Conservation (phyloP, 805 yeast genomes). For the Sugiyamaella smithiae region DNA sequence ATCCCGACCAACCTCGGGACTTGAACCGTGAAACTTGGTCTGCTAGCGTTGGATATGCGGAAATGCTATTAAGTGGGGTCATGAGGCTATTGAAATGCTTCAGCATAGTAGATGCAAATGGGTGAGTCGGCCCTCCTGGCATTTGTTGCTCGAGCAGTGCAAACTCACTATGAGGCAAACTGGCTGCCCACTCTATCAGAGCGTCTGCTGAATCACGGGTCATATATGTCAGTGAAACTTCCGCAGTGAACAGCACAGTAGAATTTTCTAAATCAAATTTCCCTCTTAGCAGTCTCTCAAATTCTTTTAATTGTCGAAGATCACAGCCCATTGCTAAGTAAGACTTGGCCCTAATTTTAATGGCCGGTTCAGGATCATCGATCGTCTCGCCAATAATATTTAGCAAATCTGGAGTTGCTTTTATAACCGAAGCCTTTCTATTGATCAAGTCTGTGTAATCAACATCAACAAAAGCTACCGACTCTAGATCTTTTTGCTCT, state of each 20-base stretch:
- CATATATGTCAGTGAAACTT: constrained; percentile 83
- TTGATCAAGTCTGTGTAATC: constrained; percentile 70
- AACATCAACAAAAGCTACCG: constrained; percentile 58
- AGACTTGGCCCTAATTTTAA: constrained; percentile 33
- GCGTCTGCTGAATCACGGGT: constrained; percentile 60
- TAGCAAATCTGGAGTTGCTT: constrained; percentile 45
- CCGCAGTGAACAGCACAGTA: constrained; percentile 61
- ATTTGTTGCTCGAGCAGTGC: constrained; percentile 67
- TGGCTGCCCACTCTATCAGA: constrained; percentile 47
- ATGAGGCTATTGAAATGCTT: constrained; percentile 62
- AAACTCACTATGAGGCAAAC: constrained; percentile 53
- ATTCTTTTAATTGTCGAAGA: constrained; percentile 46
- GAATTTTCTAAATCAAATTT: constrained; percentile 19
- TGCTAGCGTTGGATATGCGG: constrained; percentile 48
- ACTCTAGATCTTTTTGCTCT: constrained; percentile 26
- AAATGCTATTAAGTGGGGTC: constrained; percentile 68
- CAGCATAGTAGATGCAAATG: constrained; percentile 74
- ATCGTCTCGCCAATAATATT: constrained; percentile 41
- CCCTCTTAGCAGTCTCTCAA: constrained; percentile 25
- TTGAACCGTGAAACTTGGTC: constrained; percentile 53
- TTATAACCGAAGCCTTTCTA: constrained; percentile 54
- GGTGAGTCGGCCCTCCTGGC: constrained; percentile 60
- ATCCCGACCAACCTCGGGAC: constrained; percentile 42
- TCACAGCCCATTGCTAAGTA: constrained; percentile 69
- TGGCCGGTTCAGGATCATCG: background rate